A percentile compares a stretch with the other conserved stretches of the same genome.
Conservation (phyloP, 78 protist species). For the Anaeramoeba flamelloides region DNA sequence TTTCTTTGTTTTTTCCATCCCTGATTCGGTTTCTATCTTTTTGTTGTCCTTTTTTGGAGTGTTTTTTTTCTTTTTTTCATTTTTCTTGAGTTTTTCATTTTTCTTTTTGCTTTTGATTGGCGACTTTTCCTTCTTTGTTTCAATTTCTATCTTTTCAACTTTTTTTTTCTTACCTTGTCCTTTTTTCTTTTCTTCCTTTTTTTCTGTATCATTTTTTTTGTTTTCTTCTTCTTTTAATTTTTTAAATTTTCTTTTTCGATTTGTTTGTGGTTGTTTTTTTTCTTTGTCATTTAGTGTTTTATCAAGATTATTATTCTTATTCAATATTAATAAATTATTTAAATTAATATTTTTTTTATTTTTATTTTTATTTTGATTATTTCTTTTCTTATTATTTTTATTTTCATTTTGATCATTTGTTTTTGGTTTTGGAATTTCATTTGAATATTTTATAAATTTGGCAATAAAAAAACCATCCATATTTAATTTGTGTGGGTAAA, state of each 20-base stretch:
- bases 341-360: too few relatives aligned
- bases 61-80: neutral
- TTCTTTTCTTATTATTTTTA: neutral
- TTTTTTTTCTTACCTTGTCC: neutral
- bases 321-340: too few relatives aligned
- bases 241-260: too few relatives aligned
- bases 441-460: slow-evolving; percentile 68
- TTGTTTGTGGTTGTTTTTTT: too few relatives aligned
- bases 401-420: neutral
- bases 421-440: slow-evolving; percentile 10
- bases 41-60: neutral
- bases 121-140: neutral
- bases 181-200: neutral
- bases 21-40: too few relatives aligned
- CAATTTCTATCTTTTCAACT: neutral
- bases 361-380: neutral
- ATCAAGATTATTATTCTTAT: too few relatives aligned
- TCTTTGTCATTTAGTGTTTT: too few relatives aligned
- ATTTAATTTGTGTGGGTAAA: slow-evolving; percentile 95
- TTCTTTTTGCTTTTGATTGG: neutral
- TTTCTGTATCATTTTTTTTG: neutral
- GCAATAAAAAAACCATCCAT: slow-evolving; percentile 97
- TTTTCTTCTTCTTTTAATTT: too few relatives aligned
- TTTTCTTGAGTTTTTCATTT: neutral
- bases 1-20: neutral